Evolutionary conservation across 805 yeast genomes (phyloP), one percentile per base, ranked within the genome.

Genomic region (Torulaspora maleeae): DNA sequence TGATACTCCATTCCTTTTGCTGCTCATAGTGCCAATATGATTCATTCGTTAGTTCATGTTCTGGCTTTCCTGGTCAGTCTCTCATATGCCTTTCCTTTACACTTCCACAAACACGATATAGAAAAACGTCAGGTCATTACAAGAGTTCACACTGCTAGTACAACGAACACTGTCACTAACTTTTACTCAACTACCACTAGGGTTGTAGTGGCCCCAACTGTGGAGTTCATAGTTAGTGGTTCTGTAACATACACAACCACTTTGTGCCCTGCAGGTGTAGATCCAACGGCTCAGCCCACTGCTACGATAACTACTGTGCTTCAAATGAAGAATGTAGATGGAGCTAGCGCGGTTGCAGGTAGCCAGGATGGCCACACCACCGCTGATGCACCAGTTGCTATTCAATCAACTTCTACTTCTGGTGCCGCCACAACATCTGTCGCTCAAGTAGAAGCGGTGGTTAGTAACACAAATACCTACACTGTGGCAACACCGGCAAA

Each of bases 91-190:
- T 56, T 62, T 27, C 67, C 63, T 12, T 41, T 60, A 27, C 43
- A 43, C 8, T 43, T 60, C 11, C 49, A 64, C 24, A 35, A 35
- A 10, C 42, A 44, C 9, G 47, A 42, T 5, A 12, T 39, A 9
- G 47, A 64, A n/a, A 71, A 69, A 40, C 71, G 72, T 43, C 63
- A 63, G 38, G 47, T 76, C 20, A 67, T 79, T 44, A 79, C 84
- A 15, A 69, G 82, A 58, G 63, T 65, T 30, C 80, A 77, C 55
- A 78, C 83, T 15, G 83, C 84, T 13, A 67, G 62, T 7, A 72
- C 82, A 3, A 76, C 77, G 5, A 53, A 60, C 29, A 76, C 80
- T 3, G 65, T 66, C 16, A 69, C 73, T 3, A 67, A 66, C 43
- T 61, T 68, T 22, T 70, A 69, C 52, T 64, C 76, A 20, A 70